Evolutionary conservation across 306 rosid genomes (phyloP).

Genomic region (Quercus glauca): DNA sequence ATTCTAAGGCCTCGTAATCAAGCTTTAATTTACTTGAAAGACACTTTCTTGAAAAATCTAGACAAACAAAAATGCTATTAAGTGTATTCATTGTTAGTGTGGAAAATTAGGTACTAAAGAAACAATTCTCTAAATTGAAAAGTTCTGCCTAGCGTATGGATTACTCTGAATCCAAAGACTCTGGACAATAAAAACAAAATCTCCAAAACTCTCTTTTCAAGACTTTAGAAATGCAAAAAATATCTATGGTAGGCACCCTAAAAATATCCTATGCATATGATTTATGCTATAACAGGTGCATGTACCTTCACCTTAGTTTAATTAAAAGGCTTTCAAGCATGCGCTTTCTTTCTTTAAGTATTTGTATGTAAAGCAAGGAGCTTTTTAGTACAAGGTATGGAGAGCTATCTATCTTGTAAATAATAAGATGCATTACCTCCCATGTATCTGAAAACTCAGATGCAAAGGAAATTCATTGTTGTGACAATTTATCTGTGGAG

Average conservation of each 20-base stretch:
- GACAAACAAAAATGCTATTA: no score
- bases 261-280: neutral
- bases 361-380: neutral
- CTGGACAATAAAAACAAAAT: no score
- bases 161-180: no score
- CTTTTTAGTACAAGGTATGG: neutral
- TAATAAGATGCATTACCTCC: neutral
- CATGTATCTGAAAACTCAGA: neutral
- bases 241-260: neutral
- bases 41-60: no score
- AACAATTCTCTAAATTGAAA: no score
- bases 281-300: no score
- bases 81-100: no score
- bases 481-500: neutral
- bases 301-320: neutral
- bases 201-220: no score
- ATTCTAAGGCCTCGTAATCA: no score
- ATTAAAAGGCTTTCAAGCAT: neutral
- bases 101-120: no score
- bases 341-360: neutral
- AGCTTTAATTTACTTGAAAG: no score
- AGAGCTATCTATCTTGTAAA: neutral
- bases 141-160: no score
- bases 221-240: neutral
- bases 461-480: neutral